Conservation (phyloP, 495 filamentous ascomycete species). For the Tricharina praecox region DNA sequence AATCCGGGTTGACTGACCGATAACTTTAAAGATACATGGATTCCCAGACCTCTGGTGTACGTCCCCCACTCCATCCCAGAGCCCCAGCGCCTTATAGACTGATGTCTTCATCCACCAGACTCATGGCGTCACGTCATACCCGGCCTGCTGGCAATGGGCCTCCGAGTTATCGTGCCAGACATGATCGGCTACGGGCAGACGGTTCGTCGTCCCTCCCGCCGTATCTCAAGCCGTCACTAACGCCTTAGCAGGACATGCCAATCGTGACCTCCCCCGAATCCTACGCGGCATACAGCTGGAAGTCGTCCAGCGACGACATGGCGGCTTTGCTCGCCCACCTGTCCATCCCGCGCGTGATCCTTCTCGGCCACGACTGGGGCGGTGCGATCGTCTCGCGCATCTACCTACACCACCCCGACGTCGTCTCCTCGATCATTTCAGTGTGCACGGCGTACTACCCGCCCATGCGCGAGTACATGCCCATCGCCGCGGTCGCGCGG, state of each 20-base stretch:
- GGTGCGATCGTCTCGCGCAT: constrained; percentile 44
- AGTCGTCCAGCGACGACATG: constrained; percentile 53
- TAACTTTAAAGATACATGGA: constrained; percentile 18
- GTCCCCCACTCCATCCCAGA: neutral
- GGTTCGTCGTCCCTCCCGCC: constrained; percentile 28
- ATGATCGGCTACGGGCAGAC: constrained; percentile 69
- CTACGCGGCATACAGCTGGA: constrained; percentile 45
- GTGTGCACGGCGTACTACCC: constrained; percentile 59
- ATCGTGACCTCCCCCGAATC: constrained; percentile 29
- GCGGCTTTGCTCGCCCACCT: constrained; percentile 44
- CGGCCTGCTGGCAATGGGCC: constrained; percentile 45
- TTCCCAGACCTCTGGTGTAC: constrained; percentile 26
- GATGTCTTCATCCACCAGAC: constrained; percentile 9
- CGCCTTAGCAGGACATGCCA: neutral
- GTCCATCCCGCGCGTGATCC: constrained; percentile 41
- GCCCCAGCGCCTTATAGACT: neutral
- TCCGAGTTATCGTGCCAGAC: constrained; percentile 61
- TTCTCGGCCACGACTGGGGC: constrained; percentile 80
- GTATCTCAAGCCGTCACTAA: neutral
- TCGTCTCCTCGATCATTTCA: constrained; percentile 55
- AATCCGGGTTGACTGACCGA: constrained; percentile 2
- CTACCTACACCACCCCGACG: constrained; percentile 51
- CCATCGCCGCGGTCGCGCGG: constrained; percentile 39
- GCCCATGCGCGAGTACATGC: constrained; percentile 33
- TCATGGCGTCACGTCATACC: constrained; percentile 78